A percentile compares a stretch with the other conserved stretches of the same genome.
Conservation (phyloP, 2,329 filamentous ascomycete species). For the Sporothrix sp. region DNA sequence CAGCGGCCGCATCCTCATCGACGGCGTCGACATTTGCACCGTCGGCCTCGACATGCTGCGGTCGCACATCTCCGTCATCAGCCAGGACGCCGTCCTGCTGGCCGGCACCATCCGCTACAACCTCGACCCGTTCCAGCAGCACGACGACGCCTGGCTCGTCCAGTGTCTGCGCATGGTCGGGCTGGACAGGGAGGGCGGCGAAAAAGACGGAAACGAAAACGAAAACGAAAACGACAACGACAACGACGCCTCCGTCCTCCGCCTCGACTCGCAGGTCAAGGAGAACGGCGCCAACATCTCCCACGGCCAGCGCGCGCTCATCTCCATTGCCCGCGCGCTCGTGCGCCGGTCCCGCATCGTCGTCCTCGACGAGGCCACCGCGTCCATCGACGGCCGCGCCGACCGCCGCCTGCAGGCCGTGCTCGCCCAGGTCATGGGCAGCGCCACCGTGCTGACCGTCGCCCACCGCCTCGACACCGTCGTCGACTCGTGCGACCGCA, state of each 20-base stretch:
- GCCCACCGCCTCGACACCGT: slow-evolving; percentile 15
- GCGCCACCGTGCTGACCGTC: slow-evolving; percentile 12
- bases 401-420: slow-evolving; percentile 11
- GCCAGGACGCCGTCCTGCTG: slow-evolving; percentile 90
- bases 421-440: slow-evolving; percentile 6
- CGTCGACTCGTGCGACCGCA: slow-evolving; percentile 51
- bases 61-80: slow-evolving; percentile 91
- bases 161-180: slow-evolving; percentile 62
- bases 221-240: not conserved
- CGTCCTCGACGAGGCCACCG: slow-evolving; percentile 93
- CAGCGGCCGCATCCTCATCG: slow-evolving; percentile 77
- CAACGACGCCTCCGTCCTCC: not conserved
- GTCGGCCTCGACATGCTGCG: slow-evolving; percentile 87
- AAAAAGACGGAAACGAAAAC: not conserved
- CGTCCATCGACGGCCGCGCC: slow-evolving; percentile 59
- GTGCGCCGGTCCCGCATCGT: slow-evolving; percentile 78
- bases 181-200: not conserved
- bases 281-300: slow-evolving; percentile 37
- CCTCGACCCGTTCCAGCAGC: slow-evolving; percentile 84
- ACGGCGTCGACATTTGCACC: slow-evolving; percentile 72
- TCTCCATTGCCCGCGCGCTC: slow-evolving; percentile 80
- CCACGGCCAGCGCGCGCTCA: slow-evolving; percentile 75
- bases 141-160: slow-evolving; percentile 84
- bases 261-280: slow-evolving; percentile 11
- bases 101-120: slow-evolving; percentile 85